A percentile compares a stretch with the other conserved stretches of the same genome.
These are phyloP conservation scores for Penstemon davidsonii DNA, from an alignment of 257 asterid species.

Conservation along the genomic window DNA sequence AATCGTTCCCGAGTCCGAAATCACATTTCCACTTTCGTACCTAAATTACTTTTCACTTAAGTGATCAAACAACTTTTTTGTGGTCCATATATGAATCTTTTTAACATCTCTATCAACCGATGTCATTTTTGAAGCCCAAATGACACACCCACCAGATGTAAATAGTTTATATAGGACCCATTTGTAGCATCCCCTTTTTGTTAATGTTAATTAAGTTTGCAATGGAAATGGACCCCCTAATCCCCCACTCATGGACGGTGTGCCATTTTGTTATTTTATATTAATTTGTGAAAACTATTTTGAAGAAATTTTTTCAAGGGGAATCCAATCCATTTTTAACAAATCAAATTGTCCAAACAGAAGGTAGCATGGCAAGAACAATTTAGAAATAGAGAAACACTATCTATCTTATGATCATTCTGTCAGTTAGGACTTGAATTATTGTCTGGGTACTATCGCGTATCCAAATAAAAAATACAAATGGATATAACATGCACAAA, in stretches of 20 bases:
- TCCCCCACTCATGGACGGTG: slow-evolving; percentile 36
- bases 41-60: not conserved
- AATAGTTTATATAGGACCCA: slow-evolving; percentile 33
- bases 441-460: no score
- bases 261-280: slow-evolving; percentile 10
- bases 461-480: no score
- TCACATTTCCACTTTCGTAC: not conserved
- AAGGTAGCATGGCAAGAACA: not conserved
- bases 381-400: not conserved
- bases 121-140: slow-evolving; percentile 31
- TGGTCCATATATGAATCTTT: not conserved
- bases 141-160: slow-evolving; percentile 32
- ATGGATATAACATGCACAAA: no score
- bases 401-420: not conserved
- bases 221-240: slow-evolving; percentile 25
- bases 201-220: slow-evolving; percentile 25
- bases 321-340: slow-evolving; percentile 25
- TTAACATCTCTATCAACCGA: slow-evolving; percentile 32
- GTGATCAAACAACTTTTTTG: not conserved
- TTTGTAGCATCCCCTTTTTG: slow-evolving; percentile 23
- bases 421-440: no score
- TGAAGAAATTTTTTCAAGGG: not conserved
- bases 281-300: not conserved
- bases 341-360: not conserved
- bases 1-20: not conserved